A percentile compares a stretch with the other conserved stretches of the same genome.
Conservation (phyloP, 495 filamentous ascomycete genomes). For the Xylaria nigripes region DNA sequence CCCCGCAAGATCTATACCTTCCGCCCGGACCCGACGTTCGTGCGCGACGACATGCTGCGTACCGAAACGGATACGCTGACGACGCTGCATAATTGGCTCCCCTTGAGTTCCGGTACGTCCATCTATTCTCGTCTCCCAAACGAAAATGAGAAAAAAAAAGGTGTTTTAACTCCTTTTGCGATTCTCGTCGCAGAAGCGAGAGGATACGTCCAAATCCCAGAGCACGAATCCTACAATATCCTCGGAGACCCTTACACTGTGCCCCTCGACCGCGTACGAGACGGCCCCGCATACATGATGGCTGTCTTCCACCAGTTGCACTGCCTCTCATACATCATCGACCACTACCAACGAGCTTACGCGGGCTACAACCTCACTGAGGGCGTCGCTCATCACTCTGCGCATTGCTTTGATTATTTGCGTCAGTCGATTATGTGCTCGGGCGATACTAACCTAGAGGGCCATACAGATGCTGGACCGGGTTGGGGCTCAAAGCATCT, state of each 20-base stretch:
- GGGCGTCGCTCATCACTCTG: conserved; percentile 36
- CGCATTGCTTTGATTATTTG: conserved; percentile 45
- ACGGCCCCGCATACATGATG: conserved; percentile 42
- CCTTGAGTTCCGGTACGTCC: conserved; percentile 31
- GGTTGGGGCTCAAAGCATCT: conserved; percentile 37
- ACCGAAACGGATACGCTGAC: conserved; percentile 30
- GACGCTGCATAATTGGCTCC: conserved; percentile 40
- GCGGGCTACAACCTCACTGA: conserved; percentile 29
- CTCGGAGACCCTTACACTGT: conserved; percentile 33
- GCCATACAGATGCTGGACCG: conserved; percentile 33
- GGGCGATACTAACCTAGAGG: conserved; percentile 41
- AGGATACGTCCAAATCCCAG: conserved; percentile 34
- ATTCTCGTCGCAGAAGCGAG: conserved; percentile 31
- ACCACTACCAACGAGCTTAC: conserved; percentile 35
- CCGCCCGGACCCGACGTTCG: conserved; percentile 28
- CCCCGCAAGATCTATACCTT: conserved; percentile 37
- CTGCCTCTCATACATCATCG: conserved; percentile 39
- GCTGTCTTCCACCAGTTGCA: conserved; percentile 47
- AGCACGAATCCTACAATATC: conserved; percentile 24
- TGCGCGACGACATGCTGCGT: conserved; percentile 39
- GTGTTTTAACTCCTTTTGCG: not conserved
- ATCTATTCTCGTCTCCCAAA: not conserved
- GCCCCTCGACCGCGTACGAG: conserved; percentile 21
- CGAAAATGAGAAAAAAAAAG: not conserved
- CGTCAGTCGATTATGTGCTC: conserved; percentile 41